Evolutionary conservation across 495 filamentous ascomycete genomes (phyloP).

Genomic region (Hypoxylon crocopeplum): DNA sequence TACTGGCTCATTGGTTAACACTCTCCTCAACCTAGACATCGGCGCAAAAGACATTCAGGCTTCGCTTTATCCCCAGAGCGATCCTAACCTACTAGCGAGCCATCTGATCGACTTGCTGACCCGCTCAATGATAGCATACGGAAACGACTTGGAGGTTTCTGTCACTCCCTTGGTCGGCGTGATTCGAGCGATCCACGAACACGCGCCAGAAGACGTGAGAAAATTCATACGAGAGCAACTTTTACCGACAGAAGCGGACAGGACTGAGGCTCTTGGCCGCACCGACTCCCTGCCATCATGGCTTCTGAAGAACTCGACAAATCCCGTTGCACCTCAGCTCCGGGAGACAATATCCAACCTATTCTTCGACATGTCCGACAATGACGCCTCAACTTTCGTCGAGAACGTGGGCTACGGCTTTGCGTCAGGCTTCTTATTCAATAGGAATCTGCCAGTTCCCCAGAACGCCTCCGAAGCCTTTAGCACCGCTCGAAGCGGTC

Average conservation of each 20-base stretch:
- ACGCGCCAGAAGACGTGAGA: conserved; percentile 69
- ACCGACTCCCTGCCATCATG: conserved; percentile 76
- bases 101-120: conserved; percentile 78
- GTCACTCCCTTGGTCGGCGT: conserved; percentile 75
- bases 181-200: conserved; percentile 72
- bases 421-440: conserved; percentile 86
- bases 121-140: conserved; percentile 64
- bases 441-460: conserved; percentile 78
- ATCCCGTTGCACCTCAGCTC: conserved; percentile 69
- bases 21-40: conserved; percentile 79
- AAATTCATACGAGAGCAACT: conserved; percentile 69
- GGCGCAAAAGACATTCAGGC: conserved; percentile 43
- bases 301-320: conserved; percentile 81
- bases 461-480: conserved; percentile 66
- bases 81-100: conserved; percentile 67
- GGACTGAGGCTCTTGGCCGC: conserved; percentile 78
- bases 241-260: conserved; percentile 79
- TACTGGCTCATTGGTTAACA: conserved; percentile 72
- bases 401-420: conserved; percentile 90
- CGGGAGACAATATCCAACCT: conserved; percentile 78
- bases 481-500: conserved; percentile 41
- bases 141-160: conserved; percentile 70
- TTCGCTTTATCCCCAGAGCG: conserved; percentile 70
- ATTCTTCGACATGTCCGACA: conserved; percentile 85
- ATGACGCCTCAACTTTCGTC: conserved; percentile 73